Base-by-base conservation (phyloP, 768 basidiomycete genomes). In the Omphalotus guepiniiformis region DNA sequence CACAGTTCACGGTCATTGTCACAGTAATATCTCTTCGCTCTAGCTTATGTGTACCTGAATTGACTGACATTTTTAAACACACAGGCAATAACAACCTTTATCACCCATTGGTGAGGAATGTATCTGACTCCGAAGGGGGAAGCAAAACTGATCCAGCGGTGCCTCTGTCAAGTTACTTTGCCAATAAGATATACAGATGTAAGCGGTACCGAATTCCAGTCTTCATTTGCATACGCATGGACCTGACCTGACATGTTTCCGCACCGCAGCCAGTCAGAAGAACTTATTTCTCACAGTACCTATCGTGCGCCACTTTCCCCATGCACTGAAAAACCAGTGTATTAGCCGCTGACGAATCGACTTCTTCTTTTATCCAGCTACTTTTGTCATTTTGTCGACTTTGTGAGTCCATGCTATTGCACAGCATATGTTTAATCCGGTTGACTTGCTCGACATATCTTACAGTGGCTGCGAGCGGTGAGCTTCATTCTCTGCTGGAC, bases 131-230 rank as follows among this genome's bases (percentile, higher is more conserved):
- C 1, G 4, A 18, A n/a, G n/a, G n/a, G n/a, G n/a, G n/a, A n/a
- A n/a, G 5, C 15, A 16, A 22, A 19, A 16, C 26, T 36, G 19
- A n/a, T 37, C 34, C 34, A 16, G 4, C 15, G 16, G 13, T 34
- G 8, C 28, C 21, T 22, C 28, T n/a, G 18, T 26, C 43, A 36
- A 32, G 45, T 25, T 47, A 25, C 35, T 47, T 47, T 38, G 45
- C 45, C 8, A 36, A 47, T 26, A 47, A 47, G 16, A 47, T 47
- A 21, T 47, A 47, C 38, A 29, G 45, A 6, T 47, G 45, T 47
- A 25, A 47, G 45, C 19, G 2, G n/a, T n/a, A 5, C 3, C 8
- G 23, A 19, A 42, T 16, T n/a, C n/a, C n/a, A n/a, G n/a, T n/a
- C n/a, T n/a, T n/a, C n/a, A n/a, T n/a, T n/a, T n/a, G 6, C n/a